phyloP scores from a whole-genome alignment of 169 alveolate genomes.

The Plasmodium inui region DNA sequence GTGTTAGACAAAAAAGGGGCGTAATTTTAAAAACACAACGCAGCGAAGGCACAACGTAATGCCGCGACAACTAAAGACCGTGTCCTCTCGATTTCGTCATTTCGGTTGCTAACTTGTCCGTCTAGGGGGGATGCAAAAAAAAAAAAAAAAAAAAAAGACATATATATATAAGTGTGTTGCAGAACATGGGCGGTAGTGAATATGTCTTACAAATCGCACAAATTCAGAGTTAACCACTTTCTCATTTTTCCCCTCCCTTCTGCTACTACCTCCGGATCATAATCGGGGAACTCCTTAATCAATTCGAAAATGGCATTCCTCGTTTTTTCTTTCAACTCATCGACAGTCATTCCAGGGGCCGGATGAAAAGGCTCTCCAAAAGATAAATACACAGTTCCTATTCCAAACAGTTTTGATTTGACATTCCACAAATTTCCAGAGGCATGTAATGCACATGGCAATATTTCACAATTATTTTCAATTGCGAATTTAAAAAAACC shows the following conservation, averaged over 20 bases:
- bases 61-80: slow-evolving; percentile 10
- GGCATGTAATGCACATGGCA: slow-evolving; percentile 87
- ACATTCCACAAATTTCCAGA: slow-evolving; percentile 81
- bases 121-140: not conserved
- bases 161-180: not conserved
- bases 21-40: not conserved
- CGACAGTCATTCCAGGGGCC: slow-evolving; percentile 72
- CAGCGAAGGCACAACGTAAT: not conserved
- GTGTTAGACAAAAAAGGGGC: not conserved
- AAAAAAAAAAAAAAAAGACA: not conserved
- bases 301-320: slow-evolving; percentile 63
- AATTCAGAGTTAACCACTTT: not conserved
- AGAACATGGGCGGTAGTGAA: not conserved
- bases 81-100: slow-evolving; percentile 32
- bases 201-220: not conserved
- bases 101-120: slow-evolving; percentile 38
- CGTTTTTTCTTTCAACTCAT: slow-evolving; percentile 66
- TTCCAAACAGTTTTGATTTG: slow-evolving; percentile 66
- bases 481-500: slow-evolving; percentile 91
- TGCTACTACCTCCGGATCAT: slow-evolving; percentile 61
- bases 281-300: slow-evolving; percentile 72
- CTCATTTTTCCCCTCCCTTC: not conserved
- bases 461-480: slow-evolving; percentile 86
- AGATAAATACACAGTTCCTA: slow-evolving; percentile 83
- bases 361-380: slow-evolving; percentile 83